phyloP scores from a whole-genome alignment of 2,329 filamentous ascomycete species.

The Alternaria dauci region DNA sequence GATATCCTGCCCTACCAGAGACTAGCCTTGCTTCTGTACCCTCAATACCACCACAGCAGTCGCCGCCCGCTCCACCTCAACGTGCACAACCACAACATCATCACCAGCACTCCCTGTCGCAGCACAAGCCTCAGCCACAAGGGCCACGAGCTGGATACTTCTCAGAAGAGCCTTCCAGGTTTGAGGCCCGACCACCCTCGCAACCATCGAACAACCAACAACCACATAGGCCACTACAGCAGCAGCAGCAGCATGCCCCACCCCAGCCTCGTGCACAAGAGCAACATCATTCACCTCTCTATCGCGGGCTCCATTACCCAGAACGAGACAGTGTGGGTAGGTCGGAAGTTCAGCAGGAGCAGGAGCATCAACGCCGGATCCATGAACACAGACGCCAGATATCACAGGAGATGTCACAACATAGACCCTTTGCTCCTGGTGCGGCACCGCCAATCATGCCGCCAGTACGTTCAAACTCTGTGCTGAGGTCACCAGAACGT shows the following conservation, averaged over 20 bases:
- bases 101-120: slow-evolving; percentile 38
- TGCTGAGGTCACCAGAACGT: slow-evolving; percentile 43
- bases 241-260: slow-evolving; percentile 38
- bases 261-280: slow-evolving; percentile 39
- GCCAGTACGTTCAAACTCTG: slow-evolving; percentile 38
- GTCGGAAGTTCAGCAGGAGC: slow-evolving; percentile 42
- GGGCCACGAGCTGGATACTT: slow-evolving; percentile 49
- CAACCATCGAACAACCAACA: slow-evolving; percentile 36
- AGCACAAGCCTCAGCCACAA: slow-evolving; percentile 39
- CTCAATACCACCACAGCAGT: slow-evolving; percentile 41
- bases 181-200: slow-evolving; percentile 41
- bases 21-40: slow-evolving; percentile 39
- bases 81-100: slow-evolving; percentile 39
- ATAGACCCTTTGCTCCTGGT: slow-evolving; percentile 35
- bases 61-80: slow-evolving; percentile 37
- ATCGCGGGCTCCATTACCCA: slow-evolving; percentile 35
- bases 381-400: slow-evolving; percentile 43
- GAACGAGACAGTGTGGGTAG: slow-evolving; percentile 39
- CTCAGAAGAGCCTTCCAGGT: slow-evolving; percentile 43
- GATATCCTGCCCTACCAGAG: slow-evolving; percentile 37
- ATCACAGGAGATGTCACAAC: slow-evolving; percentile 43
- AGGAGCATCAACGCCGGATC: slow-evolving; percentile 39
- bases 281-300: slow-evolving; percentile 37
- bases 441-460: slow-evolving; percentile 30
- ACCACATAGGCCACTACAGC: slow-evolving; percentile 32